These are phyloP conservation scores for Teratosphaeria viscida DNA, from an alignment of 2,329 filamentous ascomycete genomes.

Conservation along the genomic window DNA sequence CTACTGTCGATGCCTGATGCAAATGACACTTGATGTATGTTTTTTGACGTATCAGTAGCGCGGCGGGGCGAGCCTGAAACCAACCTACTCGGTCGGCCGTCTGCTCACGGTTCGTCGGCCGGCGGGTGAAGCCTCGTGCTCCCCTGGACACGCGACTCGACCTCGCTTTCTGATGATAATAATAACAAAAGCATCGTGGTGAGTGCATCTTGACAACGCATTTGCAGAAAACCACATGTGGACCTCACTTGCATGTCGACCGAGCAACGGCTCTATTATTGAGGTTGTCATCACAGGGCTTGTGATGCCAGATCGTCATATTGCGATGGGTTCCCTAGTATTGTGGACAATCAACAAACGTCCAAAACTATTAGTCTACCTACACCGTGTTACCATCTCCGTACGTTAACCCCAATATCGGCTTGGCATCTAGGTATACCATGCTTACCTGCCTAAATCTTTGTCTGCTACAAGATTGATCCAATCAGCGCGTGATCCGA, in stretches of 20 bases:
- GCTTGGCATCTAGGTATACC: no score
- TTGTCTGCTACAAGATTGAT: no score
- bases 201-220: neutral
- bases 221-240: neutral
- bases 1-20: no score
- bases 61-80: neutral
- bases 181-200: neutral
- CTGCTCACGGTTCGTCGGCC: neutral
- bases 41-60: neutral
- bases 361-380: neutral
- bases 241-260: neutral
- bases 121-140: neutral
- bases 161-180: no score
- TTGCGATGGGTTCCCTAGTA: neutral
- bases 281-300: neutral
- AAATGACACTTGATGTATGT: no score
- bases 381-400: no score
- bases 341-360: neutral
- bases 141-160: neutral
- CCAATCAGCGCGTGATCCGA: no score
- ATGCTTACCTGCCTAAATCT: no score
- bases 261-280: neutral
- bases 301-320: neutral
- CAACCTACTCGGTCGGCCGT: neutral
- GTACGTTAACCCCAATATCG: no score